phyloP scores from a whole-genome alignment of 352 stramenopile species.

The Phytophthora idaei region DNA sequence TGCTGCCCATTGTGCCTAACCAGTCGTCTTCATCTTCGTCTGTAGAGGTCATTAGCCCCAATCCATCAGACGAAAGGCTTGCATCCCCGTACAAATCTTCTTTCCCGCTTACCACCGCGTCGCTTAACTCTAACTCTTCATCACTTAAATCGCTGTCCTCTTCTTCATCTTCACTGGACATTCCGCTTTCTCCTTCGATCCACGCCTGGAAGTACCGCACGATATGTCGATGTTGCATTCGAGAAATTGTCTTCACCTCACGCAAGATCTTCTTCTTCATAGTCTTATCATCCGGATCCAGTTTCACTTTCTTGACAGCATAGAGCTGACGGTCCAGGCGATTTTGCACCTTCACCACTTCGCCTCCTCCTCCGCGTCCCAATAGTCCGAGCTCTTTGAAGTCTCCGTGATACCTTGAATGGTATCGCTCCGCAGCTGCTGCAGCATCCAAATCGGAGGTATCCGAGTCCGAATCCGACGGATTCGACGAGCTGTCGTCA shows the following conservation, averaged over 20 bases:
- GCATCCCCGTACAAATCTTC: constrained; percentile 46
- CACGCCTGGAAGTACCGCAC: constrained; percentile 94
- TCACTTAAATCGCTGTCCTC: constrained; percentile 44
- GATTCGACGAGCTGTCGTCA: constrained; percentile 25
- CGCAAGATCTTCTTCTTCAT: constrained; percentile 96
- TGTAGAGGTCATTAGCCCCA: constrained; percentile 42
- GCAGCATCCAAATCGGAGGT: constrained; percentile 47
- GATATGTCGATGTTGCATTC: constrained; percentile 97
- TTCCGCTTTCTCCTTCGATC: constrained; percentile 80
- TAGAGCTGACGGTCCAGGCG: constrained; percentile 85
- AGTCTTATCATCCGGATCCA: constrained; percentile 83
- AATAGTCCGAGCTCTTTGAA: constrained; percentile 89
- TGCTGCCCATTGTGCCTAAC: constrained; percentile 72
- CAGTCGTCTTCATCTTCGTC: constrained; percentile 84
- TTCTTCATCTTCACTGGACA: constrained; percentile 54
- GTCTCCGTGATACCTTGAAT: constrained; percentile 83
- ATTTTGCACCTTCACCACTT: constrained; percentile 87
- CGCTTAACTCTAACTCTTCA: constrained; percentile 16
- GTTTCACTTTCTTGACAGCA: constrained; percentile 87
- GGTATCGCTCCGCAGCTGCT: constrained; percentile 50
- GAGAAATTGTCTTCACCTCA: constrained; percentile 96
- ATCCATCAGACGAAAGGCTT: constrained; percentile 44
- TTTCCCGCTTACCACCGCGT: constrained; percentile 9
- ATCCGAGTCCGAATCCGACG: constrained; percentile 52
- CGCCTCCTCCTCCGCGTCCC: constrained; percentile 77